Evolutionary conservation across 805 yeast genomes (phyloP), one percentile per base, ranked within the genome.

Genomic region (Starmerella tilneyi): DNA sequence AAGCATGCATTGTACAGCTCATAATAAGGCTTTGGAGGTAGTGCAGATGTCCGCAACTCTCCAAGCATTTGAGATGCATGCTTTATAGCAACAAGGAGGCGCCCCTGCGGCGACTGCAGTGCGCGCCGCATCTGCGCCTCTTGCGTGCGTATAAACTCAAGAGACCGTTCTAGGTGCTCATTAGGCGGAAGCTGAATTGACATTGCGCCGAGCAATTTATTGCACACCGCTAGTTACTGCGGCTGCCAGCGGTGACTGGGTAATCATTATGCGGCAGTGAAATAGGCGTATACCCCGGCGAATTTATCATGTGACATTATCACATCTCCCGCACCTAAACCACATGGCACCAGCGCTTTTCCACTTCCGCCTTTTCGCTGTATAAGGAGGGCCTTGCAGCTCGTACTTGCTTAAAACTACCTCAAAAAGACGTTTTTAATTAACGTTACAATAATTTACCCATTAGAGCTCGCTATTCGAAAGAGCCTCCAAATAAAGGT

Each of bases 11-110:
- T 81, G 65, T 89, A 92, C 35, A 92, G 66, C 63, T 88, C 97
- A 62, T 92, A 92, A 70, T 92, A 92, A 62, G 84, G 88, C 60
- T 86, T 86, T 0, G 98, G 96, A 2, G 84, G 72, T 47, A 85
- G 68, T 38, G 70, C 69, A 41, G 80, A 76, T 3, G 89, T 81
- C 44, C 96, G 71, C 43, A 89, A 67, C 63, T 88, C 96, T 27
- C 79, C 77, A 44, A 92, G 69, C 66, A 86, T 77, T 23, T 79
- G 76, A 26, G 94, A 76, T 27, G 94, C 84, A 59, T 86, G 92
- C 56, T 85, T 84, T 47, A 92, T 65, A 1, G 96, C 94, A 59
- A 81, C 94, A 76, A 89, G 79, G 43, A 89, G 71, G 57, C 76
- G 76, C 44, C 76, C 78, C 36, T 48, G 47, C 54, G 76, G 75